Percentiles rank a stretch among this genome's conserved stretches.
These are phyloP conservation scores for Arthroderma sp. DNA, from an alignment of 2,329 filamentous ascomycete species.

Conservation along the genomic window DNA sequence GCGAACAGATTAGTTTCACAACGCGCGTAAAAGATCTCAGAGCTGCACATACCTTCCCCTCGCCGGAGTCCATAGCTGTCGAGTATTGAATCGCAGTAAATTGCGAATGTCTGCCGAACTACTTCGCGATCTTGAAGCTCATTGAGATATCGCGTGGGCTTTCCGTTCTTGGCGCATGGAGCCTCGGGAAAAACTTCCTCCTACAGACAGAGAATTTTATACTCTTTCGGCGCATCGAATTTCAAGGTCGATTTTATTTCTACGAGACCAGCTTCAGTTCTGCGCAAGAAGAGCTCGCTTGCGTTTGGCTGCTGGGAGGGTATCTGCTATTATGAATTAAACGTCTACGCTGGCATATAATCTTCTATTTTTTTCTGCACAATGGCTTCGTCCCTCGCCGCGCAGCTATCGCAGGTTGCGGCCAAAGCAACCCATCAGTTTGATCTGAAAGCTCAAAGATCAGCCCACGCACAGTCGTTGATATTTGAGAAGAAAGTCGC, in stretches of 20 bases:
- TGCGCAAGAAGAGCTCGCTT: background rate
- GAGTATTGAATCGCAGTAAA: background rate
- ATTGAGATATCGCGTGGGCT: slow-evolving; percentile 12
- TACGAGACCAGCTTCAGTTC: background rate
- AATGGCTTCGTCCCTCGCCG: slow-evolving; percentile 79
- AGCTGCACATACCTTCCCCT: slow-evolving; percentile 23
- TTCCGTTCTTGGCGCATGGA: slow-evolving; percentile 12
- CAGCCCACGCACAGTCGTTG: slow-evolving; percentile 83
- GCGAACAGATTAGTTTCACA: background rate
- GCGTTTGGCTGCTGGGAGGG: background rate
- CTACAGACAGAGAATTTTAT: slow-evolving; percentile 17
- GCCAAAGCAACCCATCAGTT: slow-evolving; percentile 80
- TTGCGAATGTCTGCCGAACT: background rate
- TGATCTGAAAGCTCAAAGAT: slow-evolving; percentile 84
- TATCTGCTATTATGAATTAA: slow-evolving; percentile 1
- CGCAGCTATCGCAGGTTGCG: slow-evolving; percentile 87
- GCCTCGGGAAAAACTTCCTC: slow-evolving; percentile 20
- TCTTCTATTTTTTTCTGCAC: slow-evolving; percentile 13
- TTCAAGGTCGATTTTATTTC: background rate
- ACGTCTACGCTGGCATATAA: slow-evolving; percentile 3
- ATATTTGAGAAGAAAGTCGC: slow-evolving; percentile 83
- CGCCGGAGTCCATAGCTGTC: slow-evolving; percentile 25
- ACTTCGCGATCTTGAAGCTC: background rate
- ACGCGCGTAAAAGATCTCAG: background rate
- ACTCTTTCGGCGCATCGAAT: background rate